These are phyloP conservation scores for Lithohypha guttulata DNA, from an alignment of 2,329 filamentous ascomycete genomes.

Conservation along the genomic window DNA sequence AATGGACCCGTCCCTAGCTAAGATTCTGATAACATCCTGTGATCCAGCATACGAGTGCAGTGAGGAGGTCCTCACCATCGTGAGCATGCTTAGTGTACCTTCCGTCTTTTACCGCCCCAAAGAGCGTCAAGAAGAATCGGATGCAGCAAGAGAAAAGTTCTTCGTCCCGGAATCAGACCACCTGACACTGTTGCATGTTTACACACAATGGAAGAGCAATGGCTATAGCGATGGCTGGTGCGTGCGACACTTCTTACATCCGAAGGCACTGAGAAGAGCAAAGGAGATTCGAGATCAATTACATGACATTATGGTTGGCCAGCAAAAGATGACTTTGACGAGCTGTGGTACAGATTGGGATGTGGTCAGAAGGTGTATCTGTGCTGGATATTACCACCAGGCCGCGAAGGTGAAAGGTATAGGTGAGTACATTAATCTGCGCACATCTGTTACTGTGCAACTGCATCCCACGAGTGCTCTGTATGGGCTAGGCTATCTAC, in stretches of 20 bases:
- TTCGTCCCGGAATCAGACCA: slow-evolving; percentile 98
- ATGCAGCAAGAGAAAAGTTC: slow-evolving; percentile 91
- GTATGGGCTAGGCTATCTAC: slow-evolving; percentile 84
- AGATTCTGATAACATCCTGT: slow-evolving; percentile 82
- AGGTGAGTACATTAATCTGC: slow-evolving; percentile 92
- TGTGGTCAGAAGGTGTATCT: slow-evolving; percentile 88
- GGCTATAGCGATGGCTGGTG: slow-evolving; percentile 88
- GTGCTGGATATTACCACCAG: slow-evolving; percentile 95
- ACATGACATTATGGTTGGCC: slow-evolving; percentile 73
- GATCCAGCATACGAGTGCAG: slow-evolving; percentile 67
- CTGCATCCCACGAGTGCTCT: slow-evolving; percentile 88
- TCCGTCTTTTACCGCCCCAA: slow-evolving; percentile 96
- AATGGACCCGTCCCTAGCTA: slow-evolving; percentile 93
- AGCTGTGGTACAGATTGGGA: slow-evolving; percentile 98
- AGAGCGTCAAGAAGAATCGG: slow-evolving; percentile 91
- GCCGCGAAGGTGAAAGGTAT: slow-evolving; percentile 92
- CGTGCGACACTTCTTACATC: slow-evolving; percentile 81
- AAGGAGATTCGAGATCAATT: slow-evolving; percentile 93
- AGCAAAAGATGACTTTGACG: slow-evolving; percentile 77
- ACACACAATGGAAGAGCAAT: slow-evolving; percentile 88
- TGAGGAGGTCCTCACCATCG: slow-evolving; percentile 96
- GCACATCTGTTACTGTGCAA: slow-evolving; percentile 87
- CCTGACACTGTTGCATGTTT: slow-evolving; percentile 88
- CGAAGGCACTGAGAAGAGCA: slow-evolving; percentile 83
- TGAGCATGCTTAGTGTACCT: slow-evolving; percentile 94